Percentiles rank a stretch among this genome's conserved stretches.
These are phyloP conservation scores for Exophiala lecanii-corni DNA, from an alignment of 2,329 filamentous ascomycete genomes.

Conservation along the genomic window DNA sequence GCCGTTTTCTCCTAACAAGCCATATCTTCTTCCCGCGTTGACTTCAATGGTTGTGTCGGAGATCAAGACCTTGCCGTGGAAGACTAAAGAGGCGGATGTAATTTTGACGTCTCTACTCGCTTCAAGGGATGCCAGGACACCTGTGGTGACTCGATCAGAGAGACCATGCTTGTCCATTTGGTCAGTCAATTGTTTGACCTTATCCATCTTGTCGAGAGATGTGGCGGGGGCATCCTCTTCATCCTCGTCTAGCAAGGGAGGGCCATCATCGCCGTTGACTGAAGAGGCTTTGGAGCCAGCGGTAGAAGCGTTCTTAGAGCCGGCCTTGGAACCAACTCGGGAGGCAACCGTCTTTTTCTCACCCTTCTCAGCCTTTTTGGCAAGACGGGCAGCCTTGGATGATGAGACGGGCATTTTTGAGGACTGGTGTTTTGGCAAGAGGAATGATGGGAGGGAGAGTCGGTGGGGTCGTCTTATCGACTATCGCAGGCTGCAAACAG, in stretches of 20 bases:
- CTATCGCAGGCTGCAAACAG: background rate
- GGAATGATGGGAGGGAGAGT: background rate
- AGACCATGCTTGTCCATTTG: slow-evolving; percentile 96
- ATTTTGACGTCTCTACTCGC: slow-evolving; percentile 96
- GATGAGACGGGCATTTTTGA: slow-evolving; percentile 60
- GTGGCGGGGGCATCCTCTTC: slow-evolving; percentile 62
- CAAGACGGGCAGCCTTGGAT: slow-evolving; percentile 64
- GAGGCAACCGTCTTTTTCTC: slow-evolving; percentile 61
- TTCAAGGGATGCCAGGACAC: slow-evolving; percentile 80
- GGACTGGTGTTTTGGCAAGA: slow-evolving; percentile 16
- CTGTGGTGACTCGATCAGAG: slow-evolving; percentile 96
- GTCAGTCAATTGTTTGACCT: slow-evolving; percentile 78
- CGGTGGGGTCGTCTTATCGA: slow-evolving; percentile 6
- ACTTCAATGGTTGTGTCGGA: slow-evolving; percentile 91
- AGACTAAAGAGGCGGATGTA: slow-evolving; percentile 85
- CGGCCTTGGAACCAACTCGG: slow-evolving; percentile 65
- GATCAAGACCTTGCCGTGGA: slow-evolving; percentile 95
- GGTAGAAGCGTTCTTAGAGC: slow-evolving; percentile 55
- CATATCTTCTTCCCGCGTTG: slow-evolving; percentile 87
- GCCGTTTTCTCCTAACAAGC: slow-evolving; percentile 95
- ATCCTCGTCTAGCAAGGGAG: slow-evolving; percentile 59
- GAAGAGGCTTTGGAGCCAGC: slow-evolving; percentile 52
- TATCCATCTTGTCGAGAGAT: slow-evolving; percentile 66
- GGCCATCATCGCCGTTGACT: slow-evolving; percentile 64
- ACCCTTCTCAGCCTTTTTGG: slow-evolving; percentile 65